Base-by-base conservation (phyloP, 192 early-diverging fungal species). In the Gamsiella multidivaricata region DNA sequence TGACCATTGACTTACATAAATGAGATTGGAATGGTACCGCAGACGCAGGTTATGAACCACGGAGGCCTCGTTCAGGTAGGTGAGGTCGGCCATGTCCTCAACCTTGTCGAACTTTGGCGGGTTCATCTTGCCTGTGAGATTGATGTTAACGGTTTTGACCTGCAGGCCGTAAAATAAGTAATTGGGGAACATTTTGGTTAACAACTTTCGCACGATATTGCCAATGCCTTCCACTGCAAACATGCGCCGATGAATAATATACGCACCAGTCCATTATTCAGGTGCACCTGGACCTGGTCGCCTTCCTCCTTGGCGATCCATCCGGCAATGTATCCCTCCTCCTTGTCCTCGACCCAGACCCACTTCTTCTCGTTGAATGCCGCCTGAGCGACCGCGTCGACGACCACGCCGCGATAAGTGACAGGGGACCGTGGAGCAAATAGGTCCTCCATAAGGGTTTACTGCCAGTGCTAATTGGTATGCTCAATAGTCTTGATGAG, bases 41-140 rank as follows among this genome's bases (percentile, higher is more conserved):
- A 95, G 86, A 33, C 92, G 86, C 22, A 99, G 85, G 71, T 99
- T 99, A 85, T 99, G 96, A n/a, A 97, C 91, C 11, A 99, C 97
- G 5, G 96, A 98, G 8, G 97, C 94, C 65, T 97, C 96, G 84
- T 99, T 99, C 45, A 99, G 86, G 81, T 96, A 91, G 14, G 95
- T 96, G 60, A 99, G 73, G 47, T 97, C 95, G 20, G 97, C 97
- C 97, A 99, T 98, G 82, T 99, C 97, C 65, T 99, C 97, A 41
- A 93, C 95, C 72, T 92, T 93, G 78, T 99, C 97, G 72, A 99
- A 99, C 83, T 99, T 98, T 63, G 97, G 97, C 57, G 97, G 97
- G 56, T 99, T 99, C 94, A 98, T 97, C 81, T 97, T 96, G 60
- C 96, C 90, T 9, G 92, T 93, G 47, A 90, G 92, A 74, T 91